phyloP scores from a whole-genome alignment of 768 basidiomycete species.

The Boletellus ananas region DNA sequence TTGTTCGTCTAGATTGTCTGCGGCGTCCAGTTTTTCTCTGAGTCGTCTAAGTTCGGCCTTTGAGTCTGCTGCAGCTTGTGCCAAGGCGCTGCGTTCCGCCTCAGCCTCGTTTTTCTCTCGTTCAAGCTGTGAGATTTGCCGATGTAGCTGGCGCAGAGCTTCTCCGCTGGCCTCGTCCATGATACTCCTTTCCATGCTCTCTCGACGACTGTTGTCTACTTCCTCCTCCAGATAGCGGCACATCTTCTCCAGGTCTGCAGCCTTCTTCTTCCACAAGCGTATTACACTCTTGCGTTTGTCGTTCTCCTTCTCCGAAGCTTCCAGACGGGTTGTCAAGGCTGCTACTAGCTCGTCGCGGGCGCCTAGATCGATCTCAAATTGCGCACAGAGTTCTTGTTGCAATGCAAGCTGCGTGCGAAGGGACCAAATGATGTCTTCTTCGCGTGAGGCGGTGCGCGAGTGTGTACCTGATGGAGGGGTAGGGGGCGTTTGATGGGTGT shows the following conservation, averaged over 20 bases:
- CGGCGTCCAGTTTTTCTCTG: conserved; percentile 28
- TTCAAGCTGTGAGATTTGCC: conserved; percentile 74
- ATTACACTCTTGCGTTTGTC: conserved; percentile 52
- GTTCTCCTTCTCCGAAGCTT: conserved; percentile 59
- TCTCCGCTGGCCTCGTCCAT: conserved; percentile 82
- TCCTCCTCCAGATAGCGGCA: conserved; percentile 76
- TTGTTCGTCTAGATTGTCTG: conserved; percentile 41
- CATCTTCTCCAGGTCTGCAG: conserved; percentile 65
- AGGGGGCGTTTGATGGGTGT: conserved; percentile 67
- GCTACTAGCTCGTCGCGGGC: conserved; percentile 73
- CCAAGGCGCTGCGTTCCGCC: conserved; percentile 42
- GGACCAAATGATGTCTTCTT: conserved; percentile 67
- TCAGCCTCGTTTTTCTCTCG: conserved; percentile 53
- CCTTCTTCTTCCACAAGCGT: conserved; percentile 71
- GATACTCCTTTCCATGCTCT: conserved; percentile 74
- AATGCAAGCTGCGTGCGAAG: conserved; percentile 72
- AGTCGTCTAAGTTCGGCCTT: conserved; percentile 64
- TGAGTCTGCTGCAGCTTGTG: conserved; percentile 29
- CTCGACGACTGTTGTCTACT: conserved; percentile 78
- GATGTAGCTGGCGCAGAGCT: conserved; percentile 75
- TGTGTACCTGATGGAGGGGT: conserved; percentile 57
- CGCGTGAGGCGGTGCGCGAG: conserved; percentile 60
- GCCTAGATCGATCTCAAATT: conserved; percentile 71
- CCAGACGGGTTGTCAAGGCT: conserved; percentile 51
- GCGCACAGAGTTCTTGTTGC: conserved; percentile 70